Evolutionary conservation across 2,329 filamentous ascomycete genomes (phyloP).

Genomic region (Epichloe sibirici): DNA sequence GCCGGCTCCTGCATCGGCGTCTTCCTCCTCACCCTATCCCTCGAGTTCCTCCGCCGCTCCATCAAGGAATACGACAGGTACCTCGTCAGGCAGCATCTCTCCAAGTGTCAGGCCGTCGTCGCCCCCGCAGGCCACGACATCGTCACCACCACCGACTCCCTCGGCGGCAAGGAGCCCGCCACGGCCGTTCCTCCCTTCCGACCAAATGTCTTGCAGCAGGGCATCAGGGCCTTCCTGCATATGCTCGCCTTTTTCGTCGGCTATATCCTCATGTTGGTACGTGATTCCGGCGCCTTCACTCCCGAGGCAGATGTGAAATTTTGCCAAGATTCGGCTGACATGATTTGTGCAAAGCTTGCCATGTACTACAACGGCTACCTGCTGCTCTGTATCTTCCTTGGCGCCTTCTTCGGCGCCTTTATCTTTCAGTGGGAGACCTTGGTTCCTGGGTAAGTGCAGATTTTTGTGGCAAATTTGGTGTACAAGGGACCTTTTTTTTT

Average conservation of each 20-base stretch:
- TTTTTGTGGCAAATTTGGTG: not conserved
- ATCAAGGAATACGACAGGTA: conserved; percentile 62
- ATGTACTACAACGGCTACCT: conserved; percentile 61
- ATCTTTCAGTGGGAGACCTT: conserved; percentile 59
- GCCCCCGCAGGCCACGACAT: not conserved
- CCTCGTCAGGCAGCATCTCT: conserved; percentile 41
- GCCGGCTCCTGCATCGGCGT: conserved; percentile 71
- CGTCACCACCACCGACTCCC: conserved; percentile 8
- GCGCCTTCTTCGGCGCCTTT: conserved; percentile 60
- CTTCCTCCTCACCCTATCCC: conserved; percentile 56
- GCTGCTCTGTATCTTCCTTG: conserved; percentile 71
- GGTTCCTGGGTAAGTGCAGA: conserved; percentile 15
- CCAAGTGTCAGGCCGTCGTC: conserved; percentile 15
- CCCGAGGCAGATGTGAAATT: not conserved
- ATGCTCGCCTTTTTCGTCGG: conserved; percentile 61
- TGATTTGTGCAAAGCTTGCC: conserved; percentile 22
- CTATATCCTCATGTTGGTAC: conserved; percentile 62
- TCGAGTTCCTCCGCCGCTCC: conserved; percentile 60
- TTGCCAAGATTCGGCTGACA: not conserved
- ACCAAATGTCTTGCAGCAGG: conserved; percentile 54
- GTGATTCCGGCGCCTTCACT: not conserved
- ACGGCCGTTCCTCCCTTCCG: conserved; percentile 26
- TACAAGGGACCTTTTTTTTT: not conserved
- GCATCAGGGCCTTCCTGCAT: conserved; percentile 53
- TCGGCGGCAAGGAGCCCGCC: conserved; percentile 13